Evolutionary conservation across 2,329 filamentous ascomycete species (phyloP).

Genomic region (Botrytis squamosa): DNA sequence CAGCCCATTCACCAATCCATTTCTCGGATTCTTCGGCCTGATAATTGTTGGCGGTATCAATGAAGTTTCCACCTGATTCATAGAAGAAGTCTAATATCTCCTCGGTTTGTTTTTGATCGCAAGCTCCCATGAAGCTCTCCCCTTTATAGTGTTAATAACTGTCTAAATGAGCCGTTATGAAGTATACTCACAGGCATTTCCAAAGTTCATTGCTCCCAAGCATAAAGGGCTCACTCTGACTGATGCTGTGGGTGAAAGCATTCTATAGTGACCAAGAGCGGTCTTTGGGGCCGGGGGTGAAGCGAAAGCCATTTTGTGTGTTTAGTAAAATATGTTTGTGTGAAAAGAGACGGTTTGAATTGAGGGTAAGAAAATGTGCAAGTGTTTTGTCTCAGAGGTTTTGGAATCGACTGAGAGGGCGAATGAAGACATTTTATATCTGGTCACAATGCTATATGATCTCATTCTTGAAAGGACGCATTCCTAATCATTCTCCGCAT

Average conservation of each 20-base stretch:
- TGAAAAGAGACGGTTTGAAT: background rate
- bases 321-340: background rate
- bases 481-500: slow-evolving; percentile 9
- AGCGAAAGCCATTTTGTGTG: slow-evolving; percentile 28
- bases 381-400: background rate
- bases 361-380: background rate
- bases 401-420: background rate
- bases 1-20: slow-evolving; percentile 72
- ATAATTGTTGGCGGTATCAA: slow-evolving; percentile 69
- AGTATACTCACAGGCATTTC: slow-evolving; percentile 47
- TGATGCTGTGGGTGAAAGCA: slow-evolving; percentile 64
- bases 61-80: slow-evolving; percentile 63
- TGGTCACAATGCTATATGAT: background rate
- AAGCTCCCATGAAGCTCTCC: slow-evolving; percentile 57
- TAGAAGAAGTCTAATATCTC: slow-evolving; percentile 56
- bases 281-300: slow-evolving; percentile 48
- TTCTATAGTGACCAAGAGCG: slow-evolving; percentile 61
- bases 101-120: slow-evolving; percentile 14
- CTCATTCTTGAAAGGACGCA: background rate
- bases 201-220: slow-evolving; percentile 66
- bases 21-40: slow-evolving; percentile 58
- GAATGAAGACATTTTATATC: background rate
- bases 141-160: slow-evolving; percentile 36
- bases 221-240: slow-evolving; percentile 67
- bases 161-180: background rate